These are phyloP conservation scores for Phytopythium oedochilum DNA, from an alignment of 352 stramenopile genomes.

Conservation along the genomic window DNA sequence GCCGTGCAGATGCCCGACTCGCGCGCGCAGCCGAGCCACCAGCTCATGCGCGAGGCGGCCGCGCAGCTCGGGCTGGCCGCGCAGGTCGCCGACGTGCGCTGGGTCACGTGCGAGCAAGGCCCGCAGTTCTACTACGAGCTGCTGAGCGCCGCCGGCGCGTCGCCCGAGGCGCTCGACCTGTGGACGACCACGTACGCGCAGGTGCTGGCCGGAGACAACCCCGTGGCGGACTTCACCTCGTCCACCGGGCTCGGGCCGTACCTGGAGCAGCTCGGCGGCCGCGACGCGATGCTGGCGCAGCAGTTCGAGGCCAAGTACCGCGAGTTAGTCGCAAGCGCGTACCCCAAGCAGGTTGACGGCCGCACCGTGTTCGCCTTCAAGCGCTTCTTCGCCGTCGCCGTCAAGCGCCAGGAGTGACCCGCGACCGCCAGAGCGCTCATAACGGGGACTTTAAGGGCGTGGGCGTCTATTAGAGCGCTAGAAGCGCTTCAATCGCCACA, in stretches of 20 bases:
- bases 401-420: constrained; percentile 17
- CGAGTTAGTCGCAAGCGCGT: constrained; percentile 44
- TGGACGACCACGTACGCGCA: constrained; percentile 62
- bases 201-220: constrained; percentile 53
- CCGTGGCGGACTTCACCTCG: constrained; percentile 63
- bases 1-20: constrained; percentile 77
- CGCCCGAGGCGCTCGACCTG: constrained; percentile 38
- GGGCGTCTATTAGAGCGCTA: too few species aligned
- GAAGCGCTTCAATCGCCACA: too few species aligned
- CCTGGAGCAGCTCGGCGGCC: constrained; percentile 40
- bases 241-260: constrained; percentile 59
- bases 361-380: constrained; percentile 62
- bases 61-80: constrained; percentile 28
- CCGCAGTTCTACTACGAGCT: constrained; percentile 70
- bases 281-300: constrained; percentile 13
- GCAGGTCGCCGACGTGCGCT: constrained; percentile 45
- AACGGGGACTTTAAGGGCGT: too few species aligned
- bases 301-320: constrained; percentile 53
- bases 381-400: constrained; percentile 64
- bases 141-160: constrained; percentile 21
- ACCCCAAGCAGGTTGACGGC: constrained; percentile 53
- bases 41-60: constrained; percentile 49
- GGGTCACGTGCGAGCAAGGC: constrained; percentile 64
- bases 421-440: too few species aligned
- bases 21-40: constrained; percentile 48